Conservation (phyloP, 2,329 filamentous ascomycete species). For the Rutstroemia sp. region DNA sequence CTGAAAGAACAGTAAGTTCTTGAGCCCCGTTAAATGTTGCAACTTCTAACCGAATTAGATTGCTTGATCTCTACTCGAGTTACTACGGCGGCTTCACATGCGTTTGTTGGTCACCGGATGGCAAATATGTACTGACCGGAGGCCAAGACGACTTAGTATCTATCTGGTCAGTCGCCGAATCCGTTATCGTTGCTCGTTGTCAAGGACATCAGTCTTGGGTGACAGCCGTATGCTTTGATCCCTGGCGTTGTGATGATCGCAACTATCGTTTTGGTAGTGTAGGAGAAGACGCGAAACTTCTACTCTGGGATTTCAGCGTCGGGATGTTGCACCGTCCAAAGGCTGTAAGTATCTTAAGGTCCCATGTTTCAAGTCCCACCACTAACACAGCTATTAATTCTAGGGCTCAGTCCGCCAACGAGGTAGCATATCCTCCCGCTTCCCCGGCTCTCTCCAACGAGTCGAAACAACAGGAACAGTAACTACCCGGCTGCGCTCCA, state of each 20-base stretch:
- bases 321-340: conserved; percentile 93
- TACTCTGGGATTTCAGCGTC: conserved; percentile 96
- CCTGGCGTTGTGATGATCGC: conserved; percentile 91
- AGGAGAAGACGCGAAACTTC: conserved; percentile 82
- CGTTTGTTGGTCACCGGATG: conserved; percentile 96
- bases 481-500: conserved; percentile 54
- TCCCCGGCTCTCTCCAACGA: conserved; percentile 41
- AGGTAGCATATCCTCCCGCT: conserved; percentile 42
- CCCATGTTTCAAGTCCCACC: conserved; percentile 15
- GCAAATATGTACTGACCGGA: conserved; percentile 89
- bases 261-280: conserved; percentile 96
- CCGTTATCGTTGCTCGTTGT: conserved; percentile 79
- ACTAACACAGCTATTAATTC: conserved; percentile 7
- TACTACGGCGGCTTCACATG: conserved; percentile 93
- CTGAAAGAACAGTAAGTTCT: conserved; percentile 72
- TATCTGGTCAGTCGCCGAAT: conserved; percentile 87
- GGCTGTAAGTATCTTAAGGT: conserved; percentile 49
- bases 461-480: conserved; percentile 54
- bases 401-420: conserved; percentile 50
- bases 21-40: not conserved
- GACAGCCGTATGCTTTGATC: conserved; percentile 86
- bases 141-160: conserved; percentile 94
- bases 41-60: conserved; percentile 38
- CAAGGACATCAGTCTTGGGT: conserved; percentile 97
- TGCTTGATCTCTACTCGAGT: conserved; percentile 80